Evolutionary conservation across 345 rosid species (phyloP), one percentile per base, ranked within the genome.

Genomic region (Noccaea bulbosa): DNA sequence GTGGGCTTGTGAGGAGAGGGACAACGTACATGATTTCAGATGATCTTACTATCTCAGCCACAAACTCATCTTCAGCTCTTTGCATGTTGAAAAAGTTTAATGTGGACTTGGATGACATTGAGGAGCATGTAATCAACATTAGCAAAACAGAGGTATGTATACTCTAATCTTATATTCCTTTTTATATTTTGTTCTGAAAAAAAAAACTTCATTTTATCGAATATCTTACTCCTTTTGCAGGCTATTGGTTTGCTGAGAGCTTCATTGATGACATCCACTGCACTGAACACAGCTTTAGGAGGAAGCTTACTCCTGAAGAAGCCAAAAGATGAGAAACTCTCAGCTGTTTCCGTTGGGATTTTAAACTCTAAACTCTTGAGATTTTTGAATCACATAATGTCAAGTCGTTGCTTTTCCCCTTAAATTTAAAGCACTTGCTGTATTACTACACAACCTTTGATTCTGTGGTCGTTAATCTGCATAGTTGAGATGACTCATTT

Each of bases 101-200:
- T 2, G 20, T 38, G 14, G 5, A 22, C n/a, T 65, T 49, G 45
- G 59, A 65, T 65, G 70, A 65, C 4, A 37, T 38, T 22, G 48
- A 65, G 20, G 58, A 35, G 58, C 55, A 65, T 49, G 70, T 38
- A 39, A 65, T 65, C 32, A 50, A 38, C 38, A 65, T 65, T 22
- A 8, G 9, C 58, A 24, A 20, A 38, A 1, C n/a, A 35, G 49
- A 65, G 59, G 70, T 65, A 38, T 32, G 33, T 20, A 38, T 32
- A 34, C 3, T 64, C 6, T 20, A 34, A 16, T 50, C 15, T 1
- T 7, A 16, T 17, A 8, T 22, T 35, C 17, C 14, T 45, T 2
- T 0, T 6, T 24, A 41, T 5, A n/a, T n/a, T n/a, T 57, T 12
- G 37, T 15, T 41, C 16, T 44, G 5, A 22, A 27, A 27, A 27